These are phyloP conservation scores for Debaryomyces nepalensis DNA, from an alignment of 1,139 yeast species.

Conservation along the genomic window DNA sequence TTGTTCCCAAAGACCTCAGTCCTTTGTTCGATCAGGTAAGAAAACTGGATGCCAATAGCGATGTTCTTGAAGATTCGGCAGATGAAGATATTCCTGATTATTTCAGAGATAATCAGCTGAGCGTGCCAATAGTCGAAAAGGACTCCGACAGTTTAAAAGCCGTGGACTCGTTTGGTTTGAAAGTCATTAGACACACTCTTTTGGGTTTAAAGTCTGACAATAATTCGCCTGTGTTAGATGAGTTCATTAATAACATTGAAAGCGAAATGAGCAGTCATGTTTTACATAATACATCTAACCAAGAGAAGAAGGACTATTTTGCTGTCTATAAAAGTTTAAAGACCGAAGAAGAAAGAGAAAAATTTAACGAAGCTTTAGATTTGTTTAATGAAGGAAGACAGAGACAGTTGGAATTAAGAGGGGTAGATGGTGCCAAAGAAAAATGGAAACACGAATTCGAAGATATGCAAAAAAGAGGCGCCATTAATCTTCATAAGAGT, in stretches of 20 bases:
- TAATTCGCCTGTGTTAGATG: slow-evolving; percentile 32
- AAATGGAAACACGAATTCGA: slow-evolving; percentile 89
- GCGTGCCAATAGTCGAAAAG: slow-evolving; percentile 48
- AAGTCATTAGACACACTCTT: slow-evolving; percentile 78
- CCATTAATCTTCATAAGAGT: slow-evolving; percentile 56
- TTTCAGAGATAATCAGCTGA: slow-evolving; percentile 27
- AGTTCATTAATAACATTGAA: slow-evolving; percentile 43
- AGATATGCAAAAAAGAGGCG: slow-evolving; percentile 68
- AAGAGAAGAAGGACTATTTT: slow-evolving; percentile 62
- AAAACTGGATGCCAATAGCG: slow-evolving; percentile 14
- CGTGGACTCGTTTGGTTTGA: slow-evolving; percentile 80
- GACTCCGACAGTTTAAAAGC: slow-evolving; percentile 62
- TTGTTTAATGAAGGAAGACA: slow-evolving; percentile 77
- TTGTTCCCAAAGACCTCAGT: slow-evolving; percentile 42
- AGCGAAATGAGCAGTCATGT: slow-evolving; percentile 31
- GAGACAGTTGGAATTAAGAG: slow-evolving; percentile 71
- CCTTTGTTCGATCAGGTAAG: slow-evolving; percentile 35
- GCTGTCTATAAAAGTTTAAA: slow-evolving; percentile 59
- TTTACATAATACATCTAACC: slow-evolving; percentile 35
- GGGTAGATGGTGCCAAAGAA: slow-evolving; percentile 82
- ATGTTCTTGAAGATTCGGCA: slow-evolving; percentile 15
- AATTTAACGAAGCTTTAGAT: slow-evolving; percentile 70
- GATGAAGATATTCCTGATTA: slow-evolving; percentile 33
- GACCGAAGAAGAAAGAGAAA: slow-evolving; percentile 54
- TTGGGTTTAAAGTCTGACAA: slow-evolving; percentile 58